A percentile compares a stretch with the other conserved stretches of the same genome.
phyloP scores from a whole-genome alignment of 2,329 filamentous ascomycete species.

The Pseudogymnoascus sp. region DNA sequence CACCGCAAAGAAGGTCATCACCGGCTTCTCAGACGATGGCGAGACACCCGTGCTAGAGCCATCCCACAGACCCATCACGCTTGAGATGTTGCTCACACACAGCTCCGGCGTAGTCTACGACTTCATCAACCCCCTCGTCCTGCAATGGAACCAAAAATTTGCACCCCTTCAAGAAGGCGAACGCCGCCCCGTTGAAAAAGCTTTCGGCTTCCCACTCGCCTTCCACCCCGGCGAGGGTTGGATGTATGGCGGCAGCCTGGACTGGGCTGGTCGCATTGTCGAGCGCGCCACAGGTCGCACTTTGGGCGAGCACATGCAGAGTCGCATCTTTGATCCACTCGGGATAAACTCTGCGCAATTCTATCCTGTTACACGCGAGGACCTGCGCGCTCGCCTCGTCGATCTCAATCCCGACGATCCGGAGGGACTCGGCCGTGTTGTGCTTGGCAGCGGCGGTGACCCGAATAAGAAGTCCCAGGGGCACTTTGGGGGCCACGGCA shows the following conservation, averaged over 20 bases:
- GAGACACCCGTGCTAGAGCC: constrained; percentile 11
- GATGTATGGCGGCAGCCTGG: constrained; percentile 11
- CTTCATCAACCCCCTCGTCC: constrained; percentile 11
- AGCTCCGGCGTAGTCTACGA: constrained; percentile 8
- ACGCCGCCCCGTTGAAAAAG: constrained; percentile 17
- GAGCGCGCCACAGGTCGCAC: constrained; percentile 37
- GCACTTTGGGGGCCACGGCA: constrained; percentile 30
- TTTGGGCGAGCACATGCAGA: constrained; percentile 43
- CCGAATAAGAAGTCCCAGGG: background rate
- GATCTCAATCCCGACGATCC: constrained; percentile 32
- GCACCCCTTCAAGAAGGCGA: constrained; percentile 20
- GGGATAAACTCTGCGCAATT: constrained; percentile 35
- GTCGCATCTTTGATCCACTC: constrained; percentile 40
- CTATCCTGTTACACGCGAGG: constrained; percentile 28
- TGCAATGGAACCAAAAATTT: constrained; percentile 18
- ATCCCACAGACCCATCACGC: background rate
- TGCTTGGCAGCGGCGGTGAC: constrained; percentile 29
- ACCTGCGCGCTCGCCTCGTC: constrained; percentile 18
- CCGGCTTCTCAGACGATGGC: constrained; percentile 12
- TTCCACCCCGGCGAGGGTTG: constrained; percentile 10
- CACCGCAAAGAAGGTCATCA: constrained; percentile 8
- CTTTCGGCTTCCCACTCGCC: background rate
- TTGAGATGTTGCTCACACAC: constrained; percentile 12
- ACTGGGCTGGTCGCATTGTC: constrained; percentile 34
- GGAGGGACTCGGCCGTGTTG: constrained; percentile 29